Evolutionary conservation across 2,329 filamentous ascomycete species (phyloP).

Genomic region (Diplodia scrobiculata): DNA sequence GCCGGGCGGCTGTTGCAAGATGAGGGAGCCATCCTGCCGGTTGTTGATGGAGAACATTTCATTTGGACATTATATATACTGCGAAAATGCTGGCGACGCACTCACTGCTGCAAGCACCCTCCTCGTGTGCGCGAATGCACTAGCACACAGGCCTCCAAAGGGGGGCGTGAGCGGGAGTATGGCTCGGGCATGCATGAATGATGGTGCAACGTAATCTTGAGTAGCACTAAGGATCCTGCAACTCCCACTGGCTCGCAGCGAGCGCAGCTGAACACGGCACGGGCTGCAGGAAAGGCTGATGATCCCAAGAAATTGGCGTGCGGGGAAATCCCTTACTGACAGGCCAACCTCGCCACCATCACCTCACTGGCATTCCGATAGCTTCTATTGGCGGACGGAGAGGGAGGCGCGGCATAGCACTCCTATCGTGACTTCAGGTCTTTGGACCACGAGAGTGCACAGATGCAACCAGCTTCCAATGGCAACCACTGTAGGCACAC

Average conservation of each 20-base stretch:
- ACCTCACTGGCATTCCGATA: neutral
- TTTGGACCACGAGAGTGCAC: neutral
- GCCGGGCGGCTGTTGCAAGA: slow-evolving; percentile 17
- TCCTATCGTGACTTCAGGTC: neutral
- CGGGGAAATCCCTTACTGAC: neutral
- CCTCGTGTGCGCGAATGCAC: neutral
- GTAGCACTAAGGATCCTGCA: neutral
- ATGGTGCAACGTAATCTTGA: neutral
- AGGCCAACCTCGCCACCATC: neutral
- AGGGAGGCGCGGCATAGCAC: neutral
- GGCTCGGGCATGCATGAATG: neutral
- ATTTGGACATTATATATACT: fast-evolving
- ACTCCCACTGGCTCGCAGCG: neutral
- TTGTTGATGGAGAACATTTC: too few relatives aligned
- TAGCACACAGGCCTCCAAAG: neutral
- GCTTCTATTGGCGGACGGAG: neutral
- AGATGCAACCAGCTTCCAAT: neutral
- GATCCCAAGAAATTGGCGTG: neutral
- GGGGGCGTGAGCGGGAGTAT: neutral
- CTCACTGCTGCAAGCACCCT: too few relatives aligned
- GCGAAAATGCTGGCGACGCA: too few relatives aligned
- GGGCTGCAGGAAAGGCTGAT: neutral
- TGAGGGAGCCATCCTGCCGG: too few relatives aligned
- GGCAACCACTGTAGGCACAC: neutral
- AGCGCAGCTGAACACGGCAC: neutral